Evolutionary conservation across 495 filamentous ascomycete species (phyloP), one percentile per base, ranked within the genome.

Genomic region (Rhizodiscina lignyota): DNA sequence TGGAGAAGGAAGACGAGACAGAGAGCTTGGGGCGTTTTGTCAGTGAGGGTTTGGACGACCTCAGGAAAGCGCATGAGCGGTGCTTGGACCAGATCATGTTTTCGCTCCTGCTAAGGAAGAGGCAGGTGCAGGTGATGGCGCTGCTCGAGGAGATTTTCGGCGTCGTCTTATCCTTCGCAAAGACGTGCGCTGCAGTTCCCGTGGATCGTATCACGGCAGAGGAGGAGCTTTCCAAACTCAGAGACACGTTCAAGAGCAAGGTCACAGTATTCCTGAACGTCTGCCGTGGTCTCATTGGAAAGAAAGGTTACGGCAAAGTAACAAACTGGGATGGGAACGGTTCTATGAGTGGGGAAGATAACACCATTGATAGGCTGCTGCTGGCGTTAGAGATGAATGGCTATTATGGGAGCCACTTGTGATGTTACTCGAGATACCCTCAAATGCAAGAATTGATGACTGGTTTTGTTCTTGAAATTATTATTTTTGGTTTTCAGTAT

Each of bases 11-110:
- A 36, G 50, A 51, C 38, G 50, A 48, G 28, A 36, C 33, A 32
- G 57, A 58, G 22, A 54, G 10, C 10, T 8, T 61, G 37, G 60
- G 61, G 5, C 58, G 58, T 4, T 27, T 35, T n/a, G 38, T 47
- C 2, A 59, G 66, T 18, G 58, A 72, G 41, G 72, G 77, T 3
- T 60, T 91, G 0, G 68, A 74, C 12, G 55, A 63, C 21, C 50
- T 96, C 4, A 62, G 75, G 5, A 66, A 69, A n/a, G 67, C 69
- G 23, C 85, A 92, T 42, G 80, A 86, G 48, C 53, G 63, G 5
- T 65, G 76, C n/a, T 66, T 96, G 2, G 82, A 94, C 44, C 61
- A 68, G 21, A 82, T 94, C 37, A 67, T 92, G 59, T 74, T 72
- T 39, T 68, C 70, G 1, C 60, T 89, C 0, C 61, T 94, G 13